A percentile compares a stretch with the other conserved stretches of the same genome.
These are phyloP conservation scores for Teunomyces barrocoloradensis DNA, from an alignment of 805 yeast genomes.

Conservation along the genomic window DNA sequence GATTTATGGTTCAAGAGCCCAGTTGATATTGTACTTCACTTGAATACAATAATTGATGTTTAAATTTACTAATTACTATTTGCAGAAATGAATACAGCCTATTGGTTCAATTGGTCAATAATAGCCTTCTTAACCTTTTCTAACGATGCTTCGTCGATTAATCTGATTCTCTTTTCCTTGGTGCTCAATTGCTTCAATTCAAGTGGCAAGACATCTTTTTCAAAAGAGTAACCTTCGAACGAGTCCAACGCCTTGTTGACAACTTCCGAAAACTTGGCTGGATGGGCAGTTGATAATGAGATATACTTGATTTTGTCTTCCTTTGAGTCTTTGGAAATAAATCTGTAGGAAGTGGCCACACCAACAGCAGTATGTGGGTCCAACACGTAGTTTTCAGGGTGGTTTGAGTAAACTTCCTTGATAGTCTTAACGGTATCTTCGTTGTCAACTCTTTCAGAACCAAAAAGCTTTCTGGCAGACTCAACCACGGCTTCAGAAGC, in stretches of 20 bases:
- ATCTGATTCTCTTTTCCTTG: conserved; percentile 70
- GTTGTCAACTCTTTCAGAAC: conserved; percentile 77
- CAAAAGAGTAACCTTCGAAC: conserved; percentile 77
- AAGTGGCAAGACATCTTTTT: conserved; percentile 81
- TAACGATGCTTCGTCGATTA: conserved; percentile 69
- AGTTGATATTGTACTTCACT: conserved; percentile 2
- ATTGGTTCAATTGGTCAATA: conserved; percentile 54
- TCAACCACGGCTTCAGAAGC: conserved; percentile 64
- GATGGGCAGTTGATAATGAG: conserved; percentile 95
- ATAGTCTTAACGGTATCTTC: conserved; percentile 79
- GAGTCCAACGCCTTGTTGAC: conserved; percentile 75
- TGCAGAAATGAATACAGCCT: conserved; percentile 2
- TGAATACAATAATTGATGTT: conserved; percentile 1
- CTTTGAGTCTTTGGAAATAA: conserved; percentile 48
- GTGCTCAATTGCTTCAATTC: conserved; percentile 72
- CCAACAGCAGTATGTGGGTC: conserved; percentile 99
- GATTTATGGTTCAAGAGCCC: conserved; percentile 3
- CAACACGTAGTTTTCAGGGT: conserved; percentile 67
- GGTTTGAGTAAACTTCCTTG: conserved; percentile 59
- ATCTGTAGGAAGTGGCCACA: conserved; percentile 69
- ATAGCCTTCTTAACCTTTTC: conserved; percentile 74
- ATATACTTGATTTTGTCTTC: conserved; percentile 48
- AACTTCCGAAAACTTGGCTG: conserved; percentile 97
- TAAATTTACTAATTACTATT: background rate
- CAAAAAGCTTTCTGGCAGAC: conserved; percentile 68